Conservation (phyloP, 495 filamentous ascomycete species). For the Pyrenula aspistea region DNA sequence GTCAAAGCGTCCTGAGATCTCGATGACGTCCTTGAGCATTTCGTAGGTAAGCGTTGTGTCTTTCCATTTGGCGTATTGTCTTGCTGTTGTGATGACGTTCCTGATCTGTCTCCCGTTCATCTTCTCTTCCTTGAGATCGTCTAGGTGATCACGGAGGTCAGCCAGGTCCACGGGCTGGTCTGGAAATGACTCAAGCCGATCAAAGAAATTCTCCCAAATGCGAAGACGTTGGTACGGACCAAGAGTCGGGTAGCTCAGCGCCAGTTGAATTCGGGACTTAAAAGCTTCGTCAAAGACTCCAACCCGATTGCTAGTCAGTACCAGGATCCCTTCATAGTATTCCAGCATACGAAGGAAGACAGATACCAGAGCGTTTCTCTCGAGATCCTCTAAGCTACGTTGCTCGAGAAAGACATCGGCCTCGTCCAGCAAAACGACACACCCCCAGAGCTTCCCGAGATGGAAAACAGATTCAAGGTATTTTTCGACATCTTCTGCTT, state of each 20-base stretch:
- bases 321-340: constrained; percentile 12
- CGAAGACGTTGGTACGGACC: constrained; percentile 3
- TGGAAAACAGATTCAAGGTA: constrained; percentile 37
- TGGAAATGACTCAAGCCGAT: constrained; percentile 8
- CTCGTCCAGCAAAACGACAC: constrained; percentile 42
- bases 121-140: constrained; percentile 8
- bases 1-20: constrained; percentile 10
- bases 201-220: constrained; percentile 21
- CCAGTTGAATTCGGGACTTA: constrained; percentile 11
- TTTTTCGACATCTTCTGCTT: constrained; percentile 33
- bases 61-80: constrained; percentile 12
- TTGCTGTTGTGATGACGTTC: constrained; percentile 22
- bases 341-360: constrained; percentile 14
- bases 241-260: constrained; percentile 10
- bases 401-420: constrained; percentile 38
- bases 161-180: constrained; percentile 12
- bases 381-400: constrained; percentile 24
- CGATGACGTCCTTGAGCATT: constrained; percentile 10
- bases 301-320: constrained; percentile 10
- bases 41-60: constrained; percentile 11
- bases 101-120: constrained; percentile 27
- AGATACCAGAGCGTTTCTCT: constrained; percentile 34
- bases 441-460: constrained; percentile 36
- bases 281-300: constrained; percentile 13
- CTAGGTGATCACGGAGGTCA: constrained; percentile 9